Conservation (phyloP, 352 stramenopile species). For the Sclerospora graminicola region DNA sequence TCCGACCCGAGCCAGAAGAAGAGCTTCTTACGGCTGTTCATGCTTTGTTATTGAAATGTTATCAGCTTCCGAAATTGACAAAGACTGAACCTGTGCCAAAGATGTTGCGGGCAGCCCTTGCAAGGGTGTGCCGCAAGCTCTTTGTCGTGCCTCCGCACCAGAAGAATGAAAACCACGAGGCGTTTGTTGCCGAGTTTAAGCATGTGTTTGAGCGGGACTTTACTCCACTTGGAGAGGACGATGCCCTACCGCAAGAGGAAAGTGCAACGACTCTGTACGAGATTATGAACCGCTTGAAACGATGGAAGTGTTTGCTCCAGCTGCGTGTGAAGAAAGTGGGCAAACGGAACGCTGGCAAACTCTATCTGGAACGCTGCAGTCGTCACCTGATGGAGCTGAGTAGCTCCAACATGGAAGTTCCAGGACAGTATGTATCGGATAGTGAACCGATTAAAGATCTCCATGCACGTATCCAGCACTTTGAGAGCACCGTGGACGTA, state of each 20-base stretch:
- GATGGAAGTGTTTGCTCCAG: constrained; percentile 87
- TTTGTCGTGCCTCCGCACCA: constrained; percentile 77
- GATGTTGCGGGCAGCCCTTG: constrained; percentile 84
- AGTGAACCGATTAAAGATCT: constrained; percentile 88
- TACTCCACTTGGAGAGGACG: constrained; percentile 24
- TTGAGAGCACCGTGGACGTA: constrained; percentile 82
- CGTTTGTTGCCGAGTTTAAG: constrained; percentile 86
- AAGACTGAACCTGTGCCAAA: constrained; percentile 74
- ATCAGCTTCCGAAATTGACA: constrained; percentile 75
- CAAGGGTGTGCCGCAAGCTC: constrained; percentile 89
- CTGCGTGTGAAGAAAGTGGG: constrained; percentile 66
- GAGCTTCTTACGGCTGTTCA: constrained; percentile 94
- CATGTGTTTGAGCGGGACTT: constrained; percentile 81
- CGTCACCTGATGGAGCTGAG: constrained; percentile 84
- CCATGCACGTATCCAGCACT: constrained; percentile 85
- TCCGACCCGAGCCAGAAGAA: constrained; percentile 94
- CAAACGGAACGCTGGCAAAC: constrained; percentile 54
- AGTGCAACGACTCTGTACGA: constrained; percentile 54
- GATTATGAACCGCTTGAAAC: constrained; percentile 85
- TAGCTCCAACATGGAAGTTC: constrained; percentile 85
- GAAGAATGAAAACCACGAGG: constrained; percentile 82
- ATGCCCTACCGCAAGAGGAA: constrained; percentile 13
- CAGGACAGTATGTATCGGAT: constrained; percentile 87
- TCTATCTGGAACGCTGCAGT: constrained; percentile 83
- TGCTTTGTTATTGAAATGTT: constrained; percentile 92